These are phyloP conservation scores for Parietaria judaica DNA, from an alignment of 306 rosid species.

Conservation along the genomic window DNA sequence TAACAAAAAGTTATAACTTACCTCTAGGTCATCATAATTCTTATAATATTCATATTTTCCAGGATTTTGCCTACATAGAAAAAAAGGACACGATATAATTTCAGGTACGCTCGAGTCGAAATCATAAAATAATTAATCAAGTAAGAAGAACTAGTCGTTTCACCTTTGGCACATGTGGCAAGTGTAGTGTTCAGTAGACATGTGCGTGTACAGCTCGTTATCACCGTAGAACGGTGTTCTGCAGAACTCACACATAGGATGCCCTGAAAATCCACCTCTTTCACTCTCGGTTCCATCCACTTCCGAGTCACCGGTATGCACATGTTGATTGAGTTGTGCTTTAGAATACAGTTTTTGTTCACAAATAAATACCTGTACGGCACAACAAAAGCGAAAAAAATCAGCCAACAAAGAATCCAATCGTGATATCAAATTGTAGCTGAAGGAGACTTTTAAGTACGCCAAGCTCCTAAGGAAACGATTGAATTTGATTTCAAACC, in stretches of 20 bases:
- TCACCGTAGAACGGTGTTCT: conserved; percentile 82
- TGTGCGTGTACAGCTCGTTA: conserved; percentile 78
- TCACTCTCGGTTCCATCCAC: conserved; percentile 98
- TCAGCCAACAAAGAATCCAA: background rate
- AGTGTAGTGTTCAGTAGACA: conserved; percentile 88
- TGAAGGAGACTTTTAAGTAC: background rate
- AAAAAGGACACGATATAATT: conserved; percentile 5
- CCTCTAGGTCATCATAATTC: conserved; percentile 96
- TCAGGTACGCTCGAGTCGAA: background rate
- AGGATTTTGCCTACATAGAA: conserved; percentile 75
- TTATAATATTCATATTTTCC: conserved; percentile 78
- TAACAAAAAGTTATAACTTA: conserved; percentile 28
- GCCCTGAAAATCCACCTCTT: conserved; percentile 96
- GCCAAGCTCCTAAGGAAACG: no score
- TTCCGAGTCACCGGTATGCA: conserved; percentile 73
- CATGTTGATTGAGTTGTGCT: conserved; percentile 76
- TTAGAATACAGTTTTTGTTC: conserved; percentile 87
- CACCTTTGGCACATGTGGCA: conserved; percentile 98
- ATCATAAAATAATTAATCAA: background rate
- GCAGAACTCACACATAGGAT: conserved; percentile 92
- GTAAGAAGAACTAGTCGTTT: background rate
- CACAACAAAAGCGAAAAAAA: conserved; percentile 2
- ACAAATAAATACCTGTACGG: conserved; percentile 66
- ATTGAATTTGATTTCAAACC: background rate
- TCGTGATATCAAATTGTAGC: background rate